A percentile compares a stretch with the other conserved stretches of the same genome.
These are phyloP conservation scores for Kuraishia hungarica DNA, from an alignment of 805 yeast species.

Conservation along the genomic window DNA sequence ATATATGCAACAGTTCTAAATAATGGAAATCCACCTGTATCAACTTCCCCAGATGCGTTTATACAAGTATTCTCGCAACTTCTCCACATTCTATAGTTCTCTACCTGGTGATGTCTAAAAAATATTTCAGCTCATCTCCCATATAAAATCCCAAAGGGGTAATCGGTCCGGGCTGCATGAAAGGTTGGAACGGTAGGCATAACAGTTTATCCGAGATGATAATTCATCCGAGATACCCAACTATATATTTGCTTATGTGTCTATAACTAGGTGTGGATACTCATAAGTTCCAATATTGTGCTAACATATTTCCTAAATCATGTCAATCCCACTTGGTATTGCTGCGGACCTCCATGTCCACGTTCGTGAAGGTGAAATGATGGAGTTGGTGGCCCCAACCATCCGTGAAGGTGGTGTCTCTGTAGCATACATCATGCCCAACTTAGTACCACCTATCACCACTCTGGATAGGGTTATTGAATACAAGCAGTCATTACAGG, in stretches of 20 bases:
- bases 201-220: no score
- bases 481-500: conserved; percentile 58
- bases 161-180: neutral
- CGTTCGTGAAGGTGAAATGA: conserved; percentile 89
- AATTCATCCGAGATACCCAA: no score
- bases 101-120: neutral
- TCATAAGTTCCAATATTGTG: no score
- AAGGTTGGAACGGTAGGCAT: neutral
- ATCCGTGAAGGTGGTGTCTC: conserved; percentile 87
- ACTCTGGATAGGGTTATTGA: conserved; percentile 62
- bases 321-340: conserved; percentile 34
- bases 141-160: neutral
- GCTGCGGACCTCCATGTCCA: conserved; percentile 96
- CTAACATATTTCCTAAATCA: no score
- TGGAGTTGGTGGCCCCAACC: conserved; percentile 85
- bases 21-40: no score
- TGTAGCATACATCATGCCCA: conserved; percentile 94
- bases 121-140: neutral
- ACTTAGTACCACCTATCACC: conserved; percentile 85
- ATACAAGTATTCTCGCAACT: neutral
- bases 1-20: no score
- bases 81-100: neutral
- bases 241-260: no score
- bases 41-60: no score
- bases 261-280: no score